Percentiles rank a stretch among this genome's conserved stretches.
These are phyloP conservation scores for Kappamyces sp. DNA, from an alignment of 192 early-diverging fungal species.

Conservation along the genomic window DNA sequence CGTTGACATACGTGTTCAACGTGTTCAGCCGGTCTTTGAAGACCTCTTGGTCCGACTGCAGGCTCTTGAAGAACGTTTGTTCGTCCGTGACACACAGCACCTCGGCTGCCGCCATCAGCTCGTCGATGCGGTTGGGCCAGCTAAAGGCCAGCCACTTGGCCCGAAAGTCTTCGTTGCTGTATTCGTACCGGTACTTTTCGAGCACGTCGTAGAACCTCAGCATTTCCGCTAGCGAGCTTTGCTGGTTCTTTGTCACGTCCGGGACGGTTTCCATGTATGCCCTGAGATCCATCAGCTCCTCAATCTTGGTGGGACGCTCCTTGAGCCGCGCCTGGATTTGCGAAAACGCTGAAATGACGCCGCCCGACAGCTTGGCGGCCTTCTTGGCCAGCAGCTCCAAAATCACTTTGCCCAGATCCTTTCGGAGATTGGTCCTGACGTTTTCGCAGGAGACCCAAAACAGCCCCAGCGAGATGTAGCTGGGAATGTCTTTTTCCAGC, in stretches of 20 bases:
- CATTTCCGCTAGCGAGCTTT: constrained; percentile 43
- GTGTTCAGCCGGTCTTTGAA: constrained; percentile 54
- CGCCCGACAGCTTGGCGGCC: constrained; percentile 33
- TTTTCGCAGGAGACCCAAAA: constrained; percentile 55
- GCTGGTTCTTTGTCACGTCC: constrained; percentile 36
- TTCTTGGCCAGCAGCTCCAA: constrained; percentile 41
- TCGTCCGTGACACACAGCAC: constrained; percentile 44
- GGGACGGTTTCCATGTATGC: constrained; percentile 55
- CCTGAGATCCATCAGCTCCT: constrained; percentile 52
- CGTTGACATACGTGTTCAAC: constrained; percentile 39
- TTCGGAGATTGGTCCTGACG: constrained; percentile 42
- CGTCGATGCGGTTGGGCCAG: constrained; percentile 52
- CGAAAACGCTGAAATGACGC: constrained; percentile 38
- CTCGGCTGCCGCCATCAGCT: constrained; percentile 42
- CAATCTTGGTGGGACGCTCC: constrained; percentile 51
- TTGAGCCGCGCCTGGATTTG: constrained; percentile 41
- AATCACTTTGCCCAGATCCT: constrained; percentile 50
- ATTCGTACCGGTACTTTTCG: constrained; percentile 50
- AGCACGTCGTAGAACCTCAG: constrained; percentile 50
- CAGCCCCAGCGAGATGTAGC: constrained; percentile 46
- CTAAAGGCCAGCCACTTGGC: constrained; percentile 44
- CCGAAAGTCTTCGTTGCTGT: constrained; percentile 54
- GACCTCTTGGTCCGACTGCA: constrained; percentile 55
- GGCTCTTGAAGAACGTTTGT: constrained; percentile 38
- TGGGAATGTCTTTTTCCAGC: constrained; percentile 55